phyloP scores from a whole-genome alignment of 345 rosid species.

The Citrus australasica region DNA sequence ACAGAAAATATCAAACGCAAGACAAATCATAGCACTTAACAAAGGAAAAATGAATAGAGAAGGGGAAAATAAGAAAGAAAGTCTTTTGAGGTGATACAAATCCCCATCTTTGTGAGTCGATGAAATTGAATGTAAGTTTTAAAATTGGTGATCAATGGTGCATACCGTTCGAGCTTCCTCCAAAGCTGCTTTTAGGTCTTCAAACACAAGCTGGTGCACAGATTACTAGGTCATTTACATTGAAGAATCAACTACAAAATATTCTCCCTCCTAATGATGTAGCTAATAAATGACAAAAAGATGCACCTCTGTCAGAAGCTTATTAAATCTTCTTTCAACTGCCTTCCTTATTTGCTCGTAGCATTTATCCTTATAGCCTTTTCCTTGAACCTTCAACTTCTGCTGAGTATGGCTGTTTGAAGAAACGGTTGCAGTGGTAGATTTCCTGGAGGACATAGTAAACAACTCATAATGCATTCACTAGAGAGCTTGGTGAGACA shows the following conservation, averaged over 20 bases:
- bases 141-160: conserved; percentile 6
- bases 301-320: conserved; percentile 69
- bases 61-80: neutral
- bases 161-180: conserved; percentile 93
- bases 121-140: neutral
- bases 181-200: conserved; percentile 94
- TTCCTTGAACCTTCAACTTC: conserved; percentile 81
- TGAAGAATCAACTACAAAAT: conserved; percentile 14
- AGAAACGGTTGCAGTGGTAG: conserved; percentile 50
- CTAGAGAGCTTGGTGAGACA: neutral
- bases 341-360: conserved; percentile 88
- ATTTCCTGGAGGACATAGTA: conserved; percentile 49
- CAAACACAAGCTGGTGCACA: conserved; percentile 70
- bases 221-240: conserved; percentile 17
- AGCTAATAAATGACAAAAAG: neutral
- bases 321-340: conserved; percentile 81
- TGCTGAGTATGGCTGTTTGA: conserved; percentile 62
- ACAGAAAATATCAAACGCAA: neutral
- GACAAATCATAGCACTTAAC: neutral
- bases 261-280: neutral
- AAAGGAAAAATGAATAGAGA: neutral
- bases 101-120: too few species aligned
- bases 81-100: neutral
- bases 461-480: neutral
- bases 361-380: conserved; percentile 96